Evolutionary conservation across 441 rosid genomes (phyloP), one percentile per base, ranked within the genome.

Genomic region (Biscutella laevigata): DNA sequence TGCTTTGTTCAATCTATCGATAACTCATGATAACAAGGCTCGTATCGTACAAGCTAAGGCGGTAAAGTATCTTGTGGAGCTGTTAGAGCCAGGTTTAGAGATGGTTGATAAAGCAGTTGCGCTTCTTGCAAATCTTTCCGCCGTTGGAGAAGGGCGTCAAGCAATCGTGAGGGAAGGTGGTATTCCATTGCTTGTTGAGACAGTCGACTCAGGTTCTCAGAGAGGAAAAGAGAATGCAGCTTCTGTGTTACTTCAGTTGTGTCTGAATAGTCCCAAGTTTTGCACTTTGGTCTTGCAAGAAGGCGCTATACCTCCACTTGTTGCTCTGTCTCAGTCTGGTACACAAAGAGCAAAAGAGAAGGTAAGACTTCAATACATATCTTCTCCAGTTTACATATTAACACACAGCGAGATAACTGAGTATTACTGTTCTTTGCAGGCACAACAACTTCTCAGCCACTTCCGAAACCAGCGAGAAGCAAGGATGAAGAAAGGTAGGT

Each of bases 51-150:
- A 84, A 75, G 90, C 96, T n/a, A 95, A 94, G 52, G 92, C 88
- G 1, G 85, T 87, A 29, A 87, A 71, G 71, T 70, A 74, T 73
- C 92, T 91, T 54, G 81, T 91, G 19, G 74, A 76, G 64, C 62
- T 91, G 71, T 59, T 91, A 71, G 88, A 84, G 38, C 88, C 95
- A 2, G 59, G 58, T 14, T 58, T 68, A 21, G 88, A 78, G 62
- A 91, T 91, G 98, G 86, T 74, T 59, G 96, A 91, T 70, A 91
- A 91, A 79, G 79, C 98, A 21, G 81, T 80, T 54, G 96, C 95
- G 56, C 82, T 91, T 70, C 95, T 91, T 52, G 77, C 95, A 4
- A 87, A 84, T 76, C 71, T 91, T 58, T 81, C 95, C 2, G 80
- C 87, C 14, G 73, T 81, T 16, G 80, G 74, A 46, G 98, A 91